phyloP scores from a whole-genome alignment of 2,329 filamentous ascomycete species.

The Whalleya microplaca region DNA sequence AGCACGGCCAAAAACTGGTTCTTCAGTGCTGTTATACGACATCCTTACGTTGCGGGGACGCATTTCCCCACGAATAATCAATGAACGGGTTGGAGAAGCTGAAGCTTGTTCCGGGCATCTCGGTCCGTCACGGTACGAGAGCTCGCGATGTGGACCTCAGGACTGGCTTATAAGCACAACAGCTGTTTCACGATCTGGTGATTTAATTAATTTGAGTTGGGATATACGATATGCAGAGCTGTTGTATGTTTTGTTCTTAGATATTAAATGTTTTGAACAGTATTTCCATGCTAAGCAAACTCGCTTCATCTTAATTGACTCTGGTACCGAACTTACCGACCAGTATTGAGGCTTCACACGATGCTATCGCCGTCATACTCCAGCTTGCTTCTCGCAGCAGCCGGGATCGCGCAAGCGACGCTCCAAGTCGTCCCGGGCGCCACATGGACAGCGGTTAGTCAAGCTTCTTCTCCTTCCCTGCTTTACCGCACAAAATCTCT shows the following conservation, averaged over 20 bases:
- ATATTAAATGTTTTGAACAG: background rate
- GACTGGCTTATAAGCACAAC: background rate
- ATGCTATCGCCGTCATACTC: background rate
- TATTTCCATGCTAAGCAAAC: background rate
- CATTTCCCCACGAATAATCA: too few relatives aligned
- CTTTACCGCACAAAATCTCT: background rate
- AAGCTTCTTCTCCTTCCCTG: background rate
- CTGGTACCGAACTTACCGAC: background rate
- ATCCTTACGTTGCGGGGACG: too few relatives aligned
- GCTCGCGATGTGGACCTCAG: background rate
- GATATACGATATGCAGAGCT: background rate
- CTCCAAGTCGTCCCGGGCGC: slow-evolving; percentile 48
- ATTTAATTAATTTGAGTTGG: background rate
- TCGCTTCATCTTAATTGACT: background rate
- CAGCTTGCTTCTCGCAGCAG: background rate
- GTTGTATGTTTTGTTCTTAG: background rate
- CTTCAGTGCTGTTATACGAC: background rate
- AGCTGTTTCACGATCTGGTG: background rate
- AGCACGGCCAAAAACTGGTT: background rate
- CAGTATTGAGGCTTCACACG: background rate
- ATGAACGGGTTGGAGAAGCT: background rate
- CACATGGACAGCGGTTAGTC: slow-evolving; percentile 48
- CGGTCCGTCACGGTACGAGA: background rate
- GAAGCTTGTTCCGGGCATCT: background rate
- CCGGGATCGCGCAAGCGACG: slow-evolving; percentile 25